Evolutionary conservation across 495 filamentous ascomycete genomes (phyloP), one percentile per base, ranked within the genome.

Genomic region (Aspergillus incahuasiensis): DNA sequence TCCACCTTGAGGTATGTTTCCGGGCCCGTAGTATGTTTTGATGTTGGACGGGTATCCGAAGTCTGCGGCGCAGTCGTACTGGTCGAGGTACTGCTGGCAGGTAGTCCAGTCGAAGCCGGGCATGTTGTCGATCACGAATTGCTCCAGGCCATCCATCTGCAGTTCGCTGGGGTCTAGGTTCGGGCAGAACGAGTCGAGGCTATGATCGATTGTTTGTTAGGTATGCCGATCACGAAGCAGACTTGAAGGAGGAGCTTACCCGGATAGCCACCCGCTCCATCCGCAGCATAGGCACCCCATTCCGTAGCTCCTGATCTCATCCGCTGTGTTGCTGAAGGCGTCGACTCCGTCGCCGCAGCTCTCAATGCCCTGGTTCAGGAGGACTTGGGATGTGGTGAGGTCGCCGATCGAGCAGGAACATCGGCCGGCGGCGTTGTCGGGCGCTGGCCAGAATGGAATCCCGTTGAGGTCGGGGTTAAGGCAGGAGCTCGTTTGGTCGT

Each of bases 391-490:
- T 22, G 7, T 21, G 28, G 0, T 38, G 9, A 54, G 12, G 41
- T 54, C 24, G 16, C 52, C 52, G 12, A 54, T n/a, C 9, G 35
- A 38, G 28, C 52, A 54, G 0, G 24, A 22, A 30, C 52, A 54
- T n/a, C 52, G 2, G 9, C 52, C 52, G 24, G 16, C 8, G 15
- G 28, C 41, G 16, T 54, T 46, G 20, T 54, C 52, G 5, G 52
- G 52, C 13, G 52, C 25, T 11, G 52, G 52, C 41, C 41, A 54
- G 52, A 54, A 54, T 25, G 52, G 52, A 16, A 46, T 22, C 1
- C 13, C 0, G 7, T 46, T 12, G n/a, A 46, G 19, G 16, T 22
- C 16, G 3, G 52, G 41, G 19, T 54, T 39, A 0, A 22, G 2
- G 25, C 41, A 45, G 16, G 28, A 24, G 18, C 1, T 16, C 12